These are phyloP conservation scores for Schizophyllum commune DNA, from an alignment of 1,284 basidiomycete genomes.

Conservation along the genomic window DNA sequence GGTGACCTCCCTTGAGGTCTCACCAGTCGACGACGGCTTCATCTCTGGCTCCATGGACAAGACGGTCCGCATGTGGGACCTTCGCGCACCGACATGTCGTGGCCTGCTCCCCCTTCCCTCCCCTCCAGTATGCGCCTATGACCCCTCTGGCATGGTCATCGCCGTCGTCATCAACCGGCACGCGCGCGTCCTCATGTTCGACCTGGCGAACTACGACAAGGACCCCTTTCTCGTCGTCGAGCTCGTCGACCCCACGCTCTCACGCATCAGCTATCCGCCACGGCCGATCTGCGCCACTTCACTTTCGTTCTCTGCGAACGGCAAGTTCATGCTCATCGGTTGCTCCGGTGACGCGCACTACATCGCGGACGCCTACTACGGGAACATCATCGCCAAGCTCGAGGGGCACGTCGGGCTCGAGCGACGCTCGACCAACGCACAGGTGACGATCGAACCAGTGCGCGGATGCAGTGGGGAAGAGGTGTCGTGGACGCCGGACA, in stretches of 20 bases:
- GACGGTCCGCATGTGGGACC: slow-evolving; percentile 95
- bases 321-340: slow-evolving; percentile 86
- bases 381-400: slow-evolving; percentile 73
- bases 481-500: slow-evolving; percentile 88
- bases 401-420: slow-evolving; percentile 80
- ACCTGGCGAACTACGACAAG: slow-evolving; percentile 84
- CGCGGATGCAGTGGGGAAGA: slow-evolving; percentile 85
- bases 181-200: slow-evolving; percentile 83
- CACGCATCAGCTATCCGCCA: slow-evolving; percentile 71
- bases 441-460: slow-evolving; percentile 57
- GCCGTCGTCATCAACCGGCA: slow-evolving; percentile 88
- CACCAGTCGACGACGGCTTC: slow-evolving; percentile 91
- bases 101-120: slow-evolving; percentile 66
- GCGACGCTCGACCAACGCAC: slow-evolving; percentile 46
- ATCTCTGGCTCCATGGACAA: slow-evolving; percentile 92
- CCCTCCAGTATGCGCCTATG: slow-evolving; percentile 84
- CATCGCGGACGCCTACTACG: slow-evolving; percentile 83
- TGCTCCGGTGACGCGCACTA: slow-evolving; percentile 93
- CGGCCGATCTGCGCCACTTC: slow-evolving; percentile 90
- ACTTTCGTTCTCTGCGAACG: slow-evolving; percentile 83
- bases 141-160: slow-evolving; percentile 85
- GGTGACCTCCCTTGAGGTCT: slow-evolving; percentile 88
- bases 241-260: slow-evolving; percentile 74
- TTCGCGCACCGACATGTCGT: slow-evolving; percentile 72
- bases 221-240: slow-evolving; percentile 81